Conservation (phyloP, 176 grass and related monocot species). For the Oropetium thomaeum region DNA sequence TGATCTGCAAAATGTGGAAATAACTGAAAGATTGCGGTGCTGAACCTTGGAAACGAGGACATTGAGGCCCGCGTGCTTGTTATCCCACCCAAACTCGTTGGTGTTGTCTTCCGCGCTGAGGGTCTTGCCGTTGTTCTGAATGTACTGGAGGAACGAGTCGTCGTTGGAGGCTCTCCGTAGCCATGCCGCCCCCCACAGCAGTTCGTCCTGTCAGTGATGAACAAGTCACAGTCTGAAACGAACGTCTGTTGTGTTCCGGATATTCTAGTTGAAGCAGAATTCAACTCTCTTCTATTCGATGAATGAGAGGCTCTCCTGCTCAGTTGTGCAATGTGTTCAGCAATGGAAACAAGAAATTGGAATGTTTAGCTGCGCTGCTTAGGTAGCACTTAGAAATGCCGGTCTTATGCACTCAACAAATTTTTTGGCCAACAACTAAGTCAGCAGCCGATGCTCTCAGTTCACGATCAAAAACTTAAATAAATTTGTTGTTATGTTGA, state of each 20-base stretch:
- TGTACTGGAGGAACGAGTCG: slow-evolving; percentile 69
- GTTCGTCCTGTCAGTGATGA: slow-evolving; percentile 84
- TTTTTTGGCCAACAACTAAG: too few relatives aligned
- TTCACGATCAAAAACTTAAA: not conserved
- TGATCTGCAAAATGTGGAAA: not conserved
- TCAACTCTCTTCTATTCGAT: not conserved
- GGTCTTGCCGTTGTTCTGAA: slow-evolving; percentile 88
- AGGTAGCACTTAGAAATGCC: not conserved
- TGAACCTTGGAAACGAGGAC: slow-evolving; percentile 80
- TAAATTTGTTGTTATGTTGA: not conserved
- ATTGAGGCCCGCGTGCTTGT: slow-evolving; percentile 94
- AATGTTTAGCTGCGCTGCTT: not conserved
- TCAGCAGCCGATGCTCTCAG: too few relatives aligned
- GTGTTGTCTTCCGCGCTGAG: slow-evolving; percentile 79
- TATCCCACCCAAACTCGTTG: slow-evolving; percentile 97
- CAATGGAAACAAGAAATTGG: not conserved
- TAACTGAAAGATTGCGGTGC: too few relatives aligned
- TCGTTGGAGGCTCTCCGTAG: slow-evolving; percentile 69
- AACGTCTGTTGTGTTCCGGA: not conserved
- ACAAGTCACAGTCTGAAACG: too few relatives aligned
- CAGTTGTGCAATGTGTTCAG: not conserved
- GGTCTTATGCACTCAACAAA: not conserved
- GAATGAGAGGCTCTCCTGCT: not conserved
- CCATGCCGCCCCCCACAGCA: slow-evolving; percentile 97
- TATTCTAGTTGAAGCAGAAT: not conserved